Percentiles rank a stretch among this genome's conserved stretches.
Conservation (phyloP, 2,329 filamentous ascomycete genomes). For the Neofusicoccum ribis region DNA sequence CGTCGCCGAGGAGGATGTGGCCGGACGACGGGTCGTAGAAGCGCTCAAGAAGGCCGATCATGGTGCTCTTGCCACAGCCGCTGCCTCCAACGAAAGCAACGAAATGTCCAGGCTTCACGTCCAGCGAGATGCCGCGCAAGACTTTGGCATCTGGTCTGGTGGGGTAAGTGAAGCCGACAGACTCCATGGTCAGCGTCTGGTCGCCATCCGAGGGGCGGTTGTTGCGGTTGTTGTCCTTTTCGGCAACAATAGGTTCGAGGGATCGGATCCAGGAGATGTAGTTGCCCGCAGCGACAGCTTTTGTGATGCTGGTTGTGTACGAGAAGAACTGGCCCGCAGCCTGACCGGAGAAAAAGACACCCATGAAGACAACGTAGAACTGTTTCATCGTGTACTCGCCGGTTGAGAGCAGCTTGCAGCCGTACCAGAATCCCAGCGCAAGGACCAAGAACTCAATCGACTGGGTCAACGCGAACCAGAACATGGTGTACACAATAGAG, state of each 20-base stretch:
- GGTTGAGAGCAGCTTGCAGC: conserved; percentile 71
- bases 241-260: conserved; percentile 38
- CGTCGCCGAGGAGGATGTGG: conserved; percentile 51
- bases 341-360: conserved; percentile 83
- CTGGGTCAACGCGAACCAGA: conserved; percentile 79
- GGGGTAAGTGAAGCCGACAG: conserved; percentile 93
- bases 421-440: conserved; percentile 91
- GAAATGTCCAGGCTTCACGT: conserved; percentile 75
- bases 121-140: conserved; percentile 77
- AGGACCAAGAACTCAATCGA: conserved; percentile 73
- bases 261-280: conserved; percentile 48
- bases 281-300: conserved; percentile 76
- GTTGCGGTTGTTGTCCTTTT: conserved; percentile 35
- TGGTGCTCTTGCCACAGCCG: conserved; percentile 92
- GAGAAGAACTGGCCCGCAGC: conserved; percentile 86
- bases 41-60: conserved; percentile 85
- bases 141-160: conserved; percentile 91
- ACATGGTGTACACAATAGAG: conserved; percentile 64
- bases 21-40: conserved; percentile 91
- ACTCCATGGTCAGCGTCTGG: background rate
- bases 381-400: conserved; percentile 75
- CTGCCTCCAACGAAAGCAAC: conserved; percentile 88
- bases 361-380: conserved; percentile 84
- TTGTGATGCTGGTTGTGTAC: conserved; percentile 91
- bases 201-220: conserved; percentile 28